Evolutionary conservation across 2,329 filamentous ascomycete species (phyloP).

Genomic region (Ceratocystis ficicola): DNA sequence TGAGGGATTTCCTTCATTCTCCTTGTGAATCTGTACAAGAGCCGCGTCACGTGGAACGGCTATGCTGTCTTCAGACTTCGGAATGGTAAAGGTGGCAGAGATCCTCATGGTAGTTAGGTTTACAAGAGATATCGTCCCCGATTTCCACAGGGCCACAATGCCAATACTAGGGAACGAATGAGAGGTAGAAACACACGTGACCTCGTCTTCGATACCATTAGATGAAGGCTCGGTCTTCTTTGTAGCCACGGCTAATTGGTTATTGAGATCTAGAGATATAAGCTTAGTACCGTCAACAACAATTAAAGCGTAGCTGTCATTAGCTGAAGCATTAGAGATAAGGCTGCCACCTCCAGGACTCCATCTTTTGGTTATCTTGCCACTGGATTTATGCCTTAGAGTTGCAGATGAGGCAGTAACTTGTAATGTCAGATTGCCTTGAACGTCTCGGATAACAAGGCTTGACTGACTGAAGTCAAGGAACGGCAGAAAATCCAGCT

Average conservation of each 20-base stretch:
- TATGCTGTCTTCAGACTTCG: constrained; percentile 49
- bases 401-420: constrained; percentile 54
- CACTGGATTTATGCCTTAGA: constrained; percentile 31
- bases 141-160: constrained; percentile 77
- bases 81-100: constrained; percentile 51
- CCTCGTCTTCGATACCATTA: constrained; percentile 45
- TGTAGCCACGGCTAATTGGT: constrained; percentile 45
- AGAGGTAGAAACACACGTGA: constrained; percentile 73
- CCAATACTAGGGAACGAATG: constrained; percentile 51
- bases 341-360: constrained; percentile 35
- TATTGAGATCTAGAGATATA: constrained; percentile 52
- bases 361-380: constrained; percentile 38
- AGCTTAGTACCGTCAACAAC: constrained; percentile 64
- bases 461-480: constrained; percentile 60
- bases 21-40: constrained; percentile 64
- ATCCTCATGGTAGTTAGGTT: constrained; percentile 53
- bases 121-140: constrained; percentile 65
- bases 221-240: constrained; percentile 42
- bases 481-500: constrained; percentile 64
- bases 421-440: constrained; percentile 59
- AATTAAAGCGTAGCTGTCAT: constrained; percentile 55
- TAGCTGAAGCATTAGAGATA: constrained; percentile 71
- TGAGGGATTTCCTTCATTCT: constrained; percentile 47
- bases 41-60: constrained; percentile 74
- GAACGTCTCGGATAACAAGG: constrained; percentile 37